Conservation (phyloP, 176 grass and related monocot species). For the Zoysia japonica region DNA sequence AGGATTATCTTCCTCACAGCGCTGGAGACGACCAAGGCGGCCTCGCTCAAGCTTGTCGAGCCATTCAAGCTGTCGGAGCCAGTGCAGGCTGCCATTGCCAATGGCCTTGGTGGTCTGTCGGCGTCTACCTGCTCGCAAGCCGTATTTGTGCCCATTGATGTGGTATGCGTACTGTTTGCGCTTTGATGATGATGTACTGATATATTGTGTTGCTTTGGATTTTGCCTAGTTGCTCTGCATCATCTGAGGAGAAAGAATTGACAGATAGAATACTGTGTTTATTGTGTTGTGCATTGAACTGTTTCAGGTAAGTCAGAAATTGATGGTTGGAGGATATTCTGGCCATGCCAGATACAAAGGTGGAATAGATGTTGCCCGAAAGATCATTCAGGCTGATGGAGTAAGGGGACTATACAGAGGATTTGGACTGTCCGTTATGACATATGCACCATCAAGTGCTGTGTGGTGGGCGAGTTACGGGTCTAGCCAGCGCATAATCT, state of each 20-base stretch:
- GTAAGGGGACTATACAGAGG: slow-evolving; percentile 85
- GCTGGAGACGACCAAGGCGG: slow-evolving; percentile 82
- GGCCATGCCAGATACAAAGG: slow-evolving; percentile 79
- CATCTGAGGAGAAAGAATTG: too few relatives aligned
- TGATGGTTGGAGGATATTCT: slow-evolving; percentile 99
- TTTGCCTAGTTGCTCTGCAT: too few relatives aligned
- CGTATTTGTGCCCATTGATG: slow-evolving; percentile 93
- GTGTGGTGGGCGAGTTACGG: slow-evolving; percentile 99
- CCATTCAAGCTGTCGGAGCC: slow-evolving; percentile 78
- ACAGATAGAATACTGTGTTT: slow-evolving; percentile 1
- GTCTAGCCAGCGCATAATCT: slow-evolving; percentile 87
- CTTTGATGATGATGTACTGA: too few relatives aligned
- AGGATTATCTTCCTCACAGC: slow-evolving; percentile 88
- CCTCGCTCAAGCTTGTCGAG: slow-evolving; percentile 65
- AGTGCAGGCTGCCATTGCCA: slow-evolving; percentile 73
- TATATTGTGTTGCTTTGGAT: too few relatives aligned
- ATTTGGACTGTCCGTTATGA: slow-evolving; percentile 94
- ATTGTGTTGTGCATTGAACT: slow-evolving; percentile 30
- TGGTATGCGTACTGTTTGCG: slow-evolving; percentile 53
- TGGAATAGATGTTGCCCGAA: slow-evolving; percentile 81
- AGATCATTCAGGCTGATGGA: slow-evolving; percentile 77
- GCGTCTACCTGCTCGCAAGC: slow-evolving; percentile 83
- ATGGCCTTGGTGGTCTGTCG: slow-evolving; percentile 75
- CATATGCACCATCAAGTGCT: slow-evolving; percentile 88
- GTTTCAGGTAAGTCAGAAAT: slow-evolving; percentile 94